Base-by-base conservation (phyloP, 1,139 yeast species). In the Geotrichum histeridarum region DNA sequence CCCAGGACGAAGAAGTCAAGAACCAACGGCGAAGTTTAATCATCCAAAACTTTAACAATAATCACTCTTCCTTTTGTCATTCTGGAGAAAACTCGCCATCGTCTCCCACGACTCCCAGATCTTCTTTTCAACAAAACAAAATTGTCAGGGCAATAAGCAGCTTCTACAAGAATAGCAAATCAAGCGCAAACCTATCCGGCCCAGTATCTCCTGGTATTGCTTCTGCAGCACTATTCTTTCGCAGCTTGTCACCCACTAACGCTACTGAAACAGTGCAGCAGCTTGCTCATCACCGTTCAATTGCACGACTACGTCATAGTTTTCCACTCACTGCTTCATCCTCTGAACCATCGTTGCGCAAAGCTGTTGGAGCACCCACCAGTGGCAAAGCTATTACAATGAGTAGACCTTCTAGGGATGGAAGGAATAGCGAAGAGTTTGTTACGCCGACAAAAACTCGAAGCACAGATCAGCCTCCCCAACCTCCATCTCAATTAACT, bases 1-100 rank as follows among this genome's bases (percentile, higher is more conserved):
- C 47, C 7, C 47, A 43, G 14, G 30, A 43, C 47, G 38, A 43
- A 22, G 47, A 43, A 32, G n/a, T 14, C 11, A 43, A 32, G 30
- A 31, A n/a, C 47, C 31, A 46, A 32, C 46, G 54, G 4, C 41
- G 30, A 41, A 46, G 50, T 35, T 39, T 51, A 12, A 51, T 51
- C 11, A 51, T 51, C 14, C 50, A 51, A 18, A 51, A 51, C 32
- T 51, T 51, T 38, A 51, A 51, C 51, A 33, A 37, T 33, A 41
- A 51, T 14, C 54, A 51, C 33, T 37, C 53, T 32, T 38, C 51
- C 8, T 41, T 38, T 17, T 36, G 35, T 8, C 8, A 5, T 8
- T 37, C 39, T 11, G 33, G 27, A 11, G 14, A n/a, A 14, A 32
- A 32, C 8, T 41, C 39, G 14, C 45, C 46, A 17, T 4, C 35